Percentiles rank a stretch among this genome's conserved stretches.
Conservation (phyloP, 2,329 filamentous ascomycete genomes). For the Ciborinia camelliae region DNA sequence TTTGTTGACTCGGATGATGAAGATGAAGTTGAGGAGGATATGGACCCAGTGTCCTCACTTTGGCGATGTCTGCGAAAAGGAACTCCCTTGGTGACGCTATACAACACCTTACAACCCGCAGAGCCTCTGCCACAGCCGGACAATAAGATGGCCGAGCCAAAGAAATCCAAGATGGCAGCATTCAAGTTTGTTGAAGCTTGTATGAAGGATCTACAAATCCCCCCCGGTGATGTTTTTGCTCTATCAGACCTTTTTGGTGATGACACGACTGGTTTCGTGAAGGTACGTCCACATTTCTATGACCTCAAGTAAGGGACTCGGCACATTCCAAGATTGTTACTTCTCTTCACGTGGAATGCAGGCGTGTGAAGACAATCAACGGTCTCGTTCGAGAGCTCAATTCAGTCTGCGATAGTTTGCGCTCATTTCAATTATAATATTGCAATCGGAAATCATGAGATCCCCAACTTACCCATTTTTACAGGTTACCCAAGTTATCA, state of each 20-base stretch:
- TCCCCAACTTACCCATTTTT: constrained; percentile 11
- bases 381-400: neutral
- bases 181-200: constrained; percentile 93
- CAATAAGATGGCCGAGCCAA: constrained; percentile 61
- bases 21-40: constrained; percentile 59
- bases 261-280: constrained; percentile 96
- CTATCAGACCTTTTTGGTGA: constrained; percentile 88
- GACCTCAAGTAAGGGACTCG: neutral
- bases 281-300: constrained; percentile 51
- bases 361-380: neutral
- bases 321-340: neutral
- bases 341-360: neutral
- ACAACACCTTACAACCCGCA: constrained; percentile 76
- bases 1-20: constrained; percentile 69
- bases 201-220: constrained; percentile 72
- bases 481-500: constrained; percentile 85
- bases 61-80: constrained; percentile 86
- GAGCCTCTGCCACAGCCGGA: constrained; percentile 63
- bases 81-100: constrained; percentile 80
- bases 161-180: constrained; percentile 79
- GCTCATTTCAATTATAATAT: neutral
- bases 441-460: neutral
- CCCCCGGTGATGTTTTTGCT: constrained; percentile 81
- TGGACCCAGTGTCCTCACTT: constrained; percentile 82
- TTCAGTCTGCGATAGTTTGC: neutral